These are phyloP conservation scores for Fistulina hepatica DNA, from an alignment of 1,284 basidiomycete genomes.

Conservation along the genomic window DNA sequence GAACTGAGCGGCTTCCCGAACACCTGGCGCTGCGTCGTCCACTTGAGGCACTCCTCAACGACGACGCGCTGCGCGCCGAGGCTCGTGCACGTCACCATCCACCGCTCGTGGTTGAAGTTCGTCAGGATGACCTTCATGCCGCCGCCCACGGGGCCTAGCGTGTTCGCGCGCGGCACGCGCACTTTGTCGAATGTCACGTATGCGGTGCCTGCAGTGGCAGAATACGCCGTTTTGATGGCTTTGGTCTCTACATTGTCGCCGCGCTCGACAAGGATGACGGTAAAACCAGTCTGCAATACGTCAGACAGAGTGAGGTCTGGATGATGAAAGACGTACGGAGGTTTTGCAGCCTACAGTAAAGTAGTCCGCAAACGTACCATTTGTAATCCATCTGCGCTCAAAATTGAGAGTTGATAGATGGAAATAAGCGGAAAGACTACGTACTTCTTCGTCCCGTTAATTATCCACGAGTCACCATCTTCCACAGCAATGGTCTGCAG, in stretches of 20 bases:
- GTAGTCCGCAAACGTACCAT: slow-evolving; percentile 72
- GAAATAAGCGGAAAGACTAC: slow-evolving; percentile 8
- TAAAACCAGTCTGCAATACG: slow-evolving; percentile 55
- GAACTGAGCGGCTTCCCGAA: slow-evolving; percentile 85
- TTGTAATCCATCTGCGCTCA: slow-evolving; percentile 77
- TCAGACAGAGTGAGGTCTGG: slow-evolving; percentile 5
- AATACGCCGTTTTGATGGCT: slow-evolving; percentile 86
- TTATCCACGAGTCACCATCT: slow-evolving; percentile 79
- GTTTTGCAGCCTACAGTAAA: slow-evolving; percentile 73
- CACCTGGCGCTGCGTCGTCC: slow-evolving; percentile 74
- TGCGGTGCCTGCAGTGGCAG: slow-evolving; percentile 77
- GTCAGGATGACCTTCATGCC: slow-evolving; percentile 81
- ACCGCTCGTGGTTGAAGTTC: slow-evolving; percentile 80
- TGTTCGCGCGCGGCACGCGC: slow-evolving; percentile 78
- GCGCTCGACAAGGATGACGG: slow-evolving; percentile 79
- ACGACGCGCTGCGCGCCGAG: slow-evolving; percentile 61
- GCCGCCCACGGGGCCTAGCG: slow-evolving; percentile 76
- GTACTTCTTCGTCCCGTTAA: slow-evolving; percentile 83
- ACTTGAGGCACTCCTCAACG: slow-evolving; percentile 78
- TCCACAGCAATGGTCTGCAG: slow-evolving; percentile 74
- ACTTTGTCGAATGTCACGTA: slow-evolving; percentile 86
- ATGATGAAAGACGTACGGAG: slow-evolving; percentile 29
- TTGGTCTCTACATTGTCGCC: slow-evolving; percentile 79
- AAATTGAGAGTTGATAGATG: background rate
- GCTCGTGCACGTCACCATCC: slow-evolving; percentile 73